Evolutionary conservation across 805 yeast species (phyloP), one percentile per base, ranked within the genome.

Genomic region (Cyberlindnera sargentensis): DNA sequence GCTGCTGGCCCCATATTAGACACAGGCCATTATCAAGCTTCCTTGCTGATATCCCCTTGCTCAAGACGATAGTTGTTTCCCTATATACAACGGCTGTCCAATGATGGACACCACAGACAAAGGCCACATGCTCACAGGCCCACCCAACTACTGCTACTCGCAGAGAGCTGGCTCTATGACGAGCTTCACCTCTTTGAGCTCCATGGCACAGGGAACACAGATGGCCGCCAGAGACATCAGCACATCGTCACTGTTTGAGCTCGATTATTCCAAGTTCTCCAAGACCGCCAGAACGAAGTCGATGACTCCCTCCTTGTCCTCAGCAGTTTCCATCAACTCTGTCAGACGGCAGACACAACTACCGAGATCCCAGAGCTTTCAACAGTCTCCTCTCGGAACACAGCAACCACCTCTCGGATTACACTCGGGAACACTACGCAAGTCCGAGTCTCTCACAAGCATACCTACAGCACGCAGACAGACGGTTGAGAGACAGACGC

Each of bases 191-290:
- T 56, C 62, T 1, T 45, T 33, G 31, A 35, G 40, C 7, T 47
- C 52, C 24, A 41, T n/a, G 9, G 40, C 43, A 4, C 37, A 50
- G 3, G 20, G 20, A 15, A 36, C 46, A 5, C 34, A 37, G 8
- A 39, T 24, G 7, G 36, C 35, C 6, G 53, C 60, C 3, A 48
- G 62, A 31, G 51, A 50, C 7, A 40, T 49, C 3, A 53, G 60
- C 5, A 58, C 62, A 2, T 45, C 37, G 8, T 61, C 56, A 27
- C 47, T 58, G 23, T 3, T 58, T 2, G 39, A 34, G 1, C 3
- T 51, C n/a, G 60, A 53, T 6, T 20, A 53, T 6, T 20, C 47
- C n/a, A 48, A 42, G 40, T 52, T 53, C 43, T n/a, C 42, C 7
- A 51, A 45, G 32, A 49, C 49, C 5, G 34, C 51, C 4, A 46